phyloP scores from a whole-genome alignment of 345 rosid genomes.

The Excoecaria cochinchinensis region DNA sequence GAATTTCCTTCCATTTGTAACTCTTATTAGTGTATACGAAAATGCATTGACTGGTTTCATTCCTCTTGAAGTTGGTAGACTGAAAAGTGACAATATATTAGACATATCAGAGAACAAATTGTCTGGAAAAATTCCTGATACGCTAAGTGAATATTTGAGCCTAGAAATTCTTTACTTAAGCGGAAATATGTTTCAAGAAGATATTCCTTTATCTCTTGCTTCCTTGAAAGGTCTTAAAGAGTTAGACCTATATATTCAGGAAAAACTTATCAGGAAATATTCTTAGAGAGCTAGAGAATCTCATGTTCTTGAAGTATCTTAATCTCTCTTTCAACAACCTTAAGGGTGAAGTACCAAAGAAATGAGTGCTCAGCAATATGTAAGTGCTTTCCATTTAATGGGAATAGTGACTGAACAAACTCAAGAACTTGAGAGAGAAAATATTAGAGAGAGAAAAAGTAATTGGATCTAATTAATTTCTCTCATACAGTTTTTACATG shows the following conservation, averaged over 20 bases:
- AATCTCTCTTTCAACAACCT: conserved; percentile 12
- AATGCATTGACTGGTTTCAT: conserved; percentile 6
- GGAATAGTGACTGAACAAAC: neutral
- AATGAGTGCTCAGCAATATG: conserved; percentile 13
- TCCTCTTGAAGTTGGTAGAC: conserved; percentile 6
- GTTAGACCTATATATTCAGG: conserved; percentile 12
- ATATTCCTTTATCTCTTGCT: conserved; percentile 4
- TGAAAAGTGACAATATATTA: neutral
- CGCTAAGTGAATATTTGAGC: neutral
- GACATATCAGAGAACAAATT: conserved; percentile 8
- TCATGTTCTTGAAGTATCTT: neutral
- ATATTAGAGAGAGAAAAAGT: no score
- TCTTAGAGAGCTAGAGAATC: neutral
- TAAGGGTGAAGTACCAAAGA: conserved; percentile 14
- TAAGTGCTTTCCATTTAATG: neutral
- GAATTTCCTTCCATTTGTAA: neutral
- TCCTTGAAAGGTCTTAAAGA: conserved; percentile 5
- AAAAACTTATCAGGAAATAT: conserved; percentile 15
- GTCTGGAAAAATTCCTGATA: conserved; percentile 9
- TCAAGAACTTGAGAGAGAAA: no score
- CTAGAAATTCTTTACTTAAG: conserved; percentile 5
- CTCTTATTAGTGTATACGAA: neutral
- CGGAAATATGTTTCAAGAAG: conserved; percentile 10
- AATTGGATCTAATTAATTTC: no score
- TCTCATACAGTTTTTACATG: no score